Conservation (phyloP, 768 basidiomycete genomes). For the Naganishia vishniacii region DNA sequence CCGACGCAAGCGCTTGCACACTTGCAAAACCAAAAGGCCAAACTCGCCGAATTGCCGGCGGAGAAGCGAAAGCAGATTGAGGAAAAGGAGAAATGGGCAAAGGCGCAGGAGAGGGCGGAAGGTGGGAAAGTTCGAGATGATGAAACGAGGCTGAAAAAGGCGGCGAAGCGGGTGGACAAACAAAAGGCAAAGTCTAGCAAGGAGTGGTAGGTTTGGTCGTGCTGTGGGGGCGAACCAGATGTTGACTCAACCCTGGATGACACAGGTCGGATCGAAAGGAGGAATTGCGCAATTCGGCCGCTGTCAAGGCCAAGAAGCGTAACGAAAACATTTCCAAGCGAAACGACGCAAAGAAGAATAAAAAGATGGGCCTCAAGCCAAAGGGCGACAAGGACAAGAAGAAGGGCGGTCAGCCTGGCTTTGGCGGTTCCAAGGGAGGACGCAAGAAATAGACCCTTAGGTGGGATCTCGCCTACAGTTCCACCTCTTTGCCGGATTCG, state of each 20-base stretch:
- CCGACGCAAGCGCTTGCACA: conserved; percentile 80
- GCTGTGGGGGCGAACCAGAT: conserved; percentile 11
- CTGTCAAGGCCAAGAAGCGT: conserved; percentile 83
- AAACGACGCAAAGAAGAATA: conserved; percentile 66
- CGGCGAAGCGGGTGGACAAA: conserved; percentile 85
- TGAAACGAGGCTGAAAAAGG: conserved; percentile 78
- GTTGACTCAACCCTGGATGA: conserved; percentile 1
- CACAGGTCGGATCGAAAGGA: conserved; percentile 81
- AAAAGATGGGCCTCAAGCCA: conserved; percentile 55
- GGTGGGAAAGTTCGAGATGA: conserved; percentile 90
- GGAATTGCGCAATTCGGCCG: conserved; percentile 65
- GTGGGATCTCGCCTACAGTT: too few relatives aligned
- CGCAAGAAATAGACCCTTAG: neutral
- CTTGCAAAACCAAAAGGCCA: conserved; percentile 68
- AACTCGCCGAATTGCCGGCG: conserved; percentile 68
- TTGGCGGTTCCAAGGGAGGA: conserved; percentile 24
- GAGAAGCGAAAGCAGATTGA: conserved; percentile 75
- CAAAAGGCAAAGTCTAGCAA: conserved; percentile 77
- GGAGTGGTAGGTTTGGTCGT: conserved; percentile 62
- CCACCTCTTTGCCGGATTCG: too few relatives aligned
- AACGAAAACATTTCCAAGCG: conserved; percentile 83
- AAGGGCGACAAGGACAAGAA: conserved; percentile 46
- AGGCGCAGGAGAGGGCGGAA: conserved; percentile 77
- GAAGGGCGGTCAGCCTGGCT: conserved; percentile 30
- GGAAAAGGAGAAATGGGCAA: conserved; percentile 82